A percentile compares a stretch with the other conserved stretches of the same genome.
These are phyloP conservation scores for Puccinellia tenuiflora DNA, from an alignment of 176 grass and related monocot genomes.

Conservation along the genomic window DNA sequence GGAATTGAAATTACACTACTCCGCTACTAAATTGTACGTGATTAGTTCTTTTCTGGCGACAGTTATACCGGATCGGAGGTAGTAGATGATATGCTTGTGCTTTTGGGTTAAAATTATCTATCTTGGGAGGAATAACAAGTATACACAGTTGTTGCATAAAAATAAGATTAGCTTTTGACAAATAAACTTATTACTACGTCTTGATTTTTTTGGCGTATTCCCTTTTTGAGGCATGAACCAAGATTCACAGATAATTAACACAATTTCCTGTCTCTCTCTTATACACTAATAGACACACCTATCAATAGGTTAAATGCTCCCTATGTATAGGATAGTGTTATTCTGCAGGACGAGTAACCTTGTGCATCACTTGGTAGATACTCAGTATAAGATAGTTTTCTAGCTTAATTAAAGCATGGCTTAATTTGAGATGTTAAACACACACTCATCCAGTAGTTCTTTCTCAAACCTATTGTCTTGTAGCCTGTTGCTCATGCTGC, in stretches of 20 bases:
- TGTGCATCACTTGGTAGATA: not conserved
- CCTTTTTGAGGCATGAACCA: not conserved
- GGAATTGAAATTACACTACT: not conserved
- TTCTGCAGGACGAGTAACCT: not conserved
- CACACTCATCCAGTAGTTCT: not conserved
- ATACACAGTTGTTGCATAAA: constrained; percentile 1
- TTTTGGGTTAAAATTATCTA: constrained; percentile 4
- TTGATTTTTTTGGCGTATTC: not conserved
- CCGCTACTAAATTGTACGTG: too few relatives aligned
- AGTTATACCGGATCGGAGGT: too few relatives aligned
- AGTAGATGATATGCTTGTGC: not conserved
- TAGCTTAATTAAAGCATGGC: not conserved
- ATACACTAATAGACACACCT: not conserved
- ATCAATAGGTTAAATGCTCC: not conserved
- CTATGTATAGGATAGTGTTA: not conserved
- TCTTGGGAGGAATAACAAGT: not conserved
- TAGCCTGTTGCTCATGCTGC: constrained; percentile 81
- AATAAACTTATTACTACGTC: not conserved
- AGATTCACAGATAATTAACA: not conserved
- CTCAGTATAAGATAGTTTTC: not conserved
- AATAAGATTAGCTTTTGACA: not conserved
- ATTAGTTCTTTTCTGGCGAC: too few relatives aligned
- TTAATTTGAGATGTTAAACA: constrained; percentile 3
- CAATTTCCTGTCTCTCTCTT: not conserved
- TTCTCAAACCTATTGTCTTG: constrained; percentile 30